Base-by-base conservation (phyloP, 352 stramenopile species). In the Pythium rishiriense region DNA sequence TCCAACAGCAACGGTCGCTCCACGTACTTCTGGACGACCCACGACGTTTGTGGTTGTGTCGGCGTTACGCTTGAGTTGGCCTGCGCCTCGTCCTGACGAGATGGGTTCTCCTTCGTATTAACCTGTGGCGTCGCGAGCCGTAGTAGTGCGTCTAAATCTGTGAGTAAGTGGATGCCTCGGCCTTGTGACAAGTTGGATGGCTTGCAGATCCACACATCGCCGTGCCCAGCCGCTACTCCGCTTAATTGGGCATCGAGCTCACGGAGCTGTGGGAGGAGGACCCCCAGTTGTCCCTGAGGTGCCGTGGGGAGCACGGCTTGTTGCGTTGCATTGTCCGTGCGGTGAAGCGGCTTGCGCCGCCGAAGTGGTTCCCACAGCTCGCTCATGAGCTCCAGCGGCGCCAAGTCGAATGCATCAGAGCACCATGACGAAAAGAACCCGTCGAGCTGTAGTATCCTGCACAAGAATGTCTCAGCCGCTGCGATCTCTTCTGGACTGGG, bases 21-120 rank as follows among this genome's bases (percentile, higher is more conserved):
- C 17, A 97, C 75, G 57, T 97, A 97, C 65, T 95, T 93, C 62
- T 97, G 88, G 14, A 94, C 81, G 19, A 97, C 71, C 75, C 85
- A 89, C 28, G 53, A 29, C 1, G 43, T 49, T 25, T 11, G 28
- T 55, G 31, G 28, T 55, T 43, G 5, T 49, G 15, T 28, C 14
- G 43, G 31, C 31, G 31, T 11, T 11, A 11, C 31, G 11, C 31
- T 37, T 37, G 31, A 7, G 19, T 6, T 49, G 41, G 9, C 19
- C n/a, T 28, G 5, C 39, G n/a, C 49, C 26, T 35, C 59, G 14
- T 55, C n/a, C 1, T 55, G 42, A 48, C 50, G 24, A 8, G 4
- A 25, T 41, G 17, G 37, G 4, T 35, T 11, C 29, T 8, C 37
- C 43, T 35, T 52, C 15, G 9, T 49, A 22, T 2, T 21, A 6